Base-by-base conservation (phyloP, 129 eudicot genomes). In the Solidago caesia region DNA sequence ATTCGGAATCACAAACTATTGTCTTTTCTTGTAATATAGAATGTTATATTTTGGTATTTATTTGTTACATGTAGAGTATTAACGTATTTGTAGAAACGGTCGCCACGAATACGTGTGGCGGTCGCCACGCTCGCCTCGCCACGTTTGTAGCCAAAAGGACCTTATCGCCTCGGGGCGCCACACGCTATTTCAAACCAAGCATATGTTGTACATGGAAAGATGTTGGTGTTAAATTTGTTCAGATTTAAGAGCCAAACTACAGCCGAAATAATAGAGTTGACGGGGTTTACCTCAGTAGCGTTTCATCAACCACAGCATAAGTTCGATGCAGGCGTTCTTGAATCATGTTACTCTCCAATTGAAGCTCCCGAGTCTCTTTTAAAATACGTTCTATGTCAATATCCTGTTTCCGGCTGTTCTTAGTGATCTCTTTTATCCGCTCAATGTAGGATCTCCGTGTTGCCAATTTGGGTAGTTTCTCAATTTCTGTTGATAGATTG, bases 241-340 rank as follows among this genome's bases (percentile, higher is more conserved):
- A 42, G 48, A 64, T 64, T 39, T 41, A 64, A 39, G 48, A 42
- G 26, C 49, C 49, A 64, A 68, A 27, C n/a, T 49, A 47, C 27
- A 11, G 33, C 66, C 33, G 9, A 42, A 27, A 8, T 21, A 71
- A 21, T 6, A 25, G 41, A 72, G 15, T 44, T 39, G 29, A 67
- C 5, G 11, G 15, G 15, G 44, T 1, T 42, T 81, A 88, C 96
- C 97, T 88, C 79, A 83, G 76, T 6, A 91, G 76, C 29, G 87
- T 83, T 75, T 88, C 96, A 77, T 87, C 92, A 25, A 87, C 89
- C 47, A 91, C 90, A 15, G 91, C 91, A 64, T 85, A 87, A 76
- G 92, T 91, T 74, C 96, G 87, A 80, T 83, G 83, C 68, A 91
- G 83, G 70, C 97, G 83, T 80, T 91, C 97, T 82, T 89, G 90